These are phyloP conservation scores for Oryza meridionalis DNA, from an alignment of 176 grass and related monocot genomes.

Conservation along the genomic window DNA sequence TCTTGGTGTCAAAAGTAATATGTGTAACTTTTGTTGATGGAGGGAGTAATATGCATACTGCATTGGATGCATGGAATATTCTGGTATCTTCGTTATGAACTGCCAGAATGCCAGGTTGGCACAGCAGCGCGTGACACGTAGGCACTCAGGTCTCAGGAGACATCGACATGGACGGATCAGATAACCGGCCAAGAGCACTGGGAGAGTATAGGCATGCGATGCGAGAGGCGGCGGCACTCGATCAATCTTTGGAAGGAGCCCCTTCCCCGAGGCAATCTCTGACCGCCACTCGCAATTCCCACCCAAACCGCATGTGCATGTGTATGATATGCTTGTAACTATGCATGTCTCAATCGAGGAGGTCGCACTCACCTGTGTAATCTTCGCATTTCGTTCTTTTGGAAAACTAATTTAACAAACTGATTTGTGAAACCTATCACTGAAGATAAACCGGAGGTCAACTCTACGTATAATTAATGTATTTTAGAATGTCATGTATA, in stretches of 20 bases:
- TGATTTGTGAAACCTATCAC: too few relatives aligned
- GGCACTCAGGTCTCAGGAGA: too few relatives aligned
- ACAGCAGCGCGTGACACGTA: background rate
- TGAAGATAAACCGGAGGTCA: too few relatives aligned
- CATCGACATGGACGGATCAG: background rate
- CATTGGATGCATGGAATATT: background rate
- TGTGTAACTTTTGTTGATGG: too few relatives aligned
- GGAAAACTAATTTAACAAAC: background rate
- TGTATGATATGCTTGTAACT: background rate
- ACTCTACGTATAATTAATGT: too few relatives aligned
- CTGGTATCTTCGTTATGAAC: background rate
- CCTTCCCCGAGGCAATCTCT: slow-evolving; percentile 30
- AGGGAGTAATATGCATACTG: too few relatives aligned
- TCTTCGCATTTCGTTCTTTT: background rate
- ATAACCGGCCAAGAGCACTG: background rate
- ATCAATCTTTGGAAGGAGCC: slow-evolving; percentile 5
- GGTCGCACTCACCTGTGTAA: slow-evolving; percentile 8
- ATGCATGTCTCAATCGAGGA: background rate
- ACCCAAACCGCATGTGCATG: background rate
- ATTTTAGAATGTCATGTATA: too few relatives aligned
- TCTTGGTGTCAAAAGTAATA: too few relatives aligned
- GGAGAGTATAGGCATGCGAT: background rate
- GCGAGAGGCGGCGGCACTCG: background rate
- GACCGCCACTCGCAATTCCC: slow-evolving; percentile 25
- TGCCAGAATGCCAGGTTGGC: background rate